Evolutionary conservation across 305 asterid species (phyloP).

Genomic region (Fraxinus sp.): DNA sequence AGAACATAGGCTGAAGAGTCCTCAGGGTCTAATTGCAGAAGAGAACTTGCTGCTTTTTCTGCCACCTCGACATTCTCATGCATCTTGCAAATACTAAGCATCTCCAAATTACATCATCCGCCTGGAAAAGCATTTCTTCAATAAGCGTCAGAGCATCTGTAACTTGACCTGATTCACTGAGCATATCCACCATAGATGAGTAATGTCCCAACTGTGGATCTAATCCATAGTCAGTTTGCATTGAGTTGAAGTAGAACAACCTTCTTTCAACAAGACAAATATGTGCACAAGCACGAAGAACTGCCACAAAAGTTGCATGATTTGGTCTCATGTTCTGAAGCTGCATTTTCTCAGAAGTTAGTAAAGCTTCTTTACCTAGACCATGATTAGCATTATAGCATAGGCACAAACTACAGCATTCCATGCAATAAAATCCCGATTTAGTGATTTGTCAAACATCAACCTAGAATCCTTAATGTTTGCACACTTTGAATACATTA

Average conservation of each 20-base stretch:
- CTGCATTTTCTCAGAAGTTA: constrained; percentile 56
- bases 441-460: constrained; percentile 60
- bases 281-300: constrained; percentile 90
- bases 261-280: constrained; percentile 70
- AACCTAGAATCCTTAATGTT: constrained; percentile 62
- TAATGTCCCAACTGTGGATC: constrained; percentile 79
- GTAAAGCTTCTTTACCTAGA: constrained; percentile 61
- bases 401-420: constrained; percentile 76
- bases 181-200: constrained; percentile 81
- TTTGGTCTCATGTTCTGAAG: constrained; percentile 54
- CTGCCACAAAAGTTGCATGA: constrained; percentile 82
- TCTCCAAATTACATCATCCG: constrained; percentile 93
- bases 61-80: constrained; percentile 80
- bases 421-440: constrained; percentile 78
- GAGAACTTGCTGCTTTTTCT: constrained; percentile 64
- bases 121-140: constrained; percentile 72
- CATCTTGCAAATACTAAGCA: constrained; percentile 76
- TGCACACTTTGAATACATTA: constrained; percentile 83
- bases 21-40: constrained; percentile 61
- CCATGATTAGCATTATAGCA: constrained; percentile 60
- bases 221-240: constrained; percentile 52
- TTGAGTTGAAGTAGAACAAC: constrained; percentile 51
- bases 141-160: constrained; percentile 64
- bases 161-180: constrained; percentile 63
- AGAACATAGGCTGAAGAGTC: constrained; percentile 78